Percentiles rank a stretch among this genome's conserved stretches.
Evolutionary conservation across 257 asterid species (phyloP).

Genomic region (Ilex asprella): DNA sequence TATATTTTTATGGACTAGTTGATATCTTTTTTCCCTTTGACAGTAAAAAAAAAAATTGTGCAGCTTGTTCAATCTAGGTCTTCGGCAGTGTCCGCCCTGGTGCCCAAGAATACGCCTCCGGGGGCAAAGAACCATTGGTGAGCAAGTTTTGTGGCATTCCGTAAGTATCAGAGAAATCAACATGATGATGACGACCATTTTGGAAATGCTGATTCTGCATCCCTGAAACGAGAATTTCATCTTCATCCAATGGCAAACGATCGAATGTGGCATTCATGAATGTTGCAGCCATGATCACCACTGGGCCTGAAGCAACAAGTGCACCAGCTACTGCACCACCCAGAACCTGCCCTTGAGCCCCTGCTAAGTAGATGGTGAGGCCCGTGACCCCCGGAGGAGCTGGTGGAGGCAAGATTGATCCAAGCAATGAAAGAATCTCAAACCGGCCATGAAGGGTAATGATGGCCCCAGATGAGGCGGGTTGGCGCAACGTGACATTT

Average conservation of each 20-base stretch:
- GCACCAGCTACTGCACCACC: slow-evolving; percentile 82
- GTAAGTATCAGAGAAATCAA: slow-evolving; percentile 46
- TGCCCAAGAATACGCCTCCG: slow-evolving; percentile 53
- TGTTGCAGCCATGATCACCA: slow-evolving; percentile 86
- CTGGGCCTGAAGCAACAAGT: slow-evolving; percentile 86
- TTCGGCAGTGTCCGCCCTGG: slow-evolving; percentile 40
- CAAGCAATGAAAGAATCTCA: slow-evolving; percentile 71
- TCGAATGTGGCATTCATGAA: slow-evolving; percentile 79
- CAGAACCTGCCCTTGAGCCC: slow-evolving; percentile 85
- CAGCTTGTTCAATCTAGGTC: slow-evolving; percentile 13
- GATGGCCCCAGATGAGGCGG: slow-evolving; percentile 62
- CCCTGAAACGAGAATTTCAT: slow-evolving; percentile 24
- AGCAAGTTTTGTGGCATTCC: slow-evolving; percentile 64
- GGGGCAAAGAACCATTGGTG: slow-evolving; percentile 40
- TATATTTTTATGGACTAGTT: too few relatives aligned
- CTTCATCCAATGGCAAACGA: slow-evolving; percentile 69
- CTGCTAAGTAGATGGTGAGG: slow-evolving; percentile 67
- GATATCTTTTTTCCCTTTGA: too few relatives aligned
- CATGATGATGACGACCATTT: slow-evolving; percentile 38
- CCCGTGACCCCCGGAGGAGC: slow-evolving; percentile 83
- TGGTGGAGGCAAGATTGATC: slow-evolving; percentile 84
- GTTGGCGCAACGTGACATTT: slow-evolving; percentile 73
- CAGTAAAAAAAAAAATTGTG: too few relatives aligned
- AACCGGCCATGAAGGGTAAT: slow-evolving; percentile 80
- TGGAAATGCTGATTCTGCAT: slow-evolving; percentile 39